Percentiles rank a stretch among this genome's conserved stretches.
Evolutionary conservation across 306 rosid species (phyloP).

Genomic region (Lathyrus sativus): DNA sequence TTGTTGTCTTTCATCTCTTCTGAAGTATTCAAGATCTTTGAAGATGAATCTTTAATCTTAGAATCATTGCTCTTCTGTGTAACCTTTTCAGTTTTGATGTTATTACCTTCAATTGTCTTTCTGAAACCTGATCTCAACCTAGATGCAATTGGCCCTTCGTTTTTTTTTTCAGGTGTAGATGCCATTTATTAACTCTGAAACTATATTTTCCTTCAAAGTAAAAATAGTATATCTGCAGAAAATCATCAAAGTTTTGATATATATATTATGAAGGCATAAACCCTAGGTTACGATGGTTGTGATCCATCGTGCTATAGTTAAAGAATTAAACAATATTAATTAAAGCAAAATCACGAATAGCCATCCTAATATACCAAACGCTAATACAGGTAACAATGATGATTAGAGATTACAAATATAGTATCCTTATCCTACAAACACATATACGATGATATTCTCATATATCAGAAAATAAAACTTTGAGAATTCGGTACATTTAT

Average conservation of each 20-base stretch:
- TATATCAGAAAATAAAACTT: too few relatives aligned
- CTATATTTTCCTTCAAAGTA: not conserved
- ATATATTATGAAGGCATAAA: too few relatives aligned
- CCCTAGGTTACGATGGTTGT: too few relatives aligned
- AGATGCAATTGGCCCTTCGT: conserved; percentile 9
- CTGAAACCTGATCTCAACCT: not conserved
- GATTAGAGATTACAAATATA: too few relatives aligned
- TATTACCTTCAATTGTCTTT: not conserved
- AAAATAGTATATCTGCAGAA: not conserved
- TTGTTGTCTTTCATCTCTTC: not conserved
- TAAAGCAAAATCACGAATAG: too few relatives aligned
- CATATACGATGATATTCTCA: too few relatives aligned
- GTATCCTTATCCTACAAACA: too few relatives aligned
- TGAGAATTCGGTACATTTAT: too few relatives aligned
- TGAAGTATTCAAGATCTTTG: not conserved
- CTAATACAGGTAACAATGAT: too few relatives aligned
- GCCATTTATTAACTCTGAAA: not conserved
- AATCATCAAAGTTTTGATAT: not conserved
- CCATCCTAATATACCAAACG: too few relatives aligned
- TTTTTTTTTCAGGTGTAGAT: not conserved
- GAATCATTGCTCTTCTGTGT: not conserved
- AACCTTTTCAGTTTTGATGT: not conserved
- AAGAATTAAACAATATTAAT: too few relatives aligned
- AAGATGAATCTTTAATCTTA: not conserved
- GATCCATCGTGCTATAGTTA: too few relatives aligned